Evolutionary conservation across 1,139 yeast species (phyloP), one percentile per base, ranked within the genome.

Genomic region (Geotrichum carabidarum): DNA sequence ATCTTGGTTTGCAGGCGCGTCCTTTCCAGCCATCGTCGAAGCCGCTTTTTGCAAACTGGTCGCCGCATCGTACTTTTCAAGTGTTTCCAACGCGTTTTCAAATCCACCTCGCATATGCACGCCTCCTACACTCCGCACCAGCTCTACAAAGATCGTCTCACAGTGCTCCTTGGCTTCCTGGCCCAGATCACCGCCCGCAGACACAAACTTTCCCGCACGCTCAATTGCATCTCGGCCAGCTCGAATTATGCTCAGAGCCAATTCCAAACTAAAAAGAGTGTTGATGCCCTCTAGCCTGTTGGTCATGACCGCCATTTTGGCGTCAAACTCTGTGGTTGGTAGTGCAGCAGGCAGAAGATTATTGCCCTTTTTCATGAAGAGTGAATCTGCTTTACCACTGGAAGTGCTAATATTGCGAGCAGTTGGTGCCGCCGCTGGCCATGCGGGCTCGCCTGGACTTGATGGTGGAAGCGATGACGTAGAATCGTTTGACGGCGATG

Each of bases 31-130:
- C 11, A 49, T 56, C 2, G 42, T 12, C 0, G 57, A 55, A 4
- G 58, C 58, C 2, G 62, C 60, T 14, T 65, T 62, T 1, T 65
- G 62, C n/a, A 64, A 58, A 27, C 76, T 72, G 45, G 78, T 78
- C 17, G 76, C 77, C 0, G 95, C 91, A 59, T 86, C 84, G 64
- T 89, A 93, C 41, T 81, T 79, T 56, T 82, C 78, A 57, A 93
- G 74, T 50, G 89, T 80, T 1, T 73, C 74, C 51, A 90, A 73
- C 0, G 98, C 97, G 63, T 83, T 85, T 48, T 82, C 84, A 67
- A 93, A 93, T 0, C 98, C 98, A 0, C 82, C 83, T 58, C 79
- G 78, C 17, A 93, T 77, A 69, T 93, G 98, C 27, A 80, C 76
- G 18, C 77, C 76, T 3, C 93, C 87, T n/a, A 91, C 74, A 5